Evolutionary conservation across 371 early-diverging fungal species (phyloP).

Genomic region (Mucor irregularis): DNA sequence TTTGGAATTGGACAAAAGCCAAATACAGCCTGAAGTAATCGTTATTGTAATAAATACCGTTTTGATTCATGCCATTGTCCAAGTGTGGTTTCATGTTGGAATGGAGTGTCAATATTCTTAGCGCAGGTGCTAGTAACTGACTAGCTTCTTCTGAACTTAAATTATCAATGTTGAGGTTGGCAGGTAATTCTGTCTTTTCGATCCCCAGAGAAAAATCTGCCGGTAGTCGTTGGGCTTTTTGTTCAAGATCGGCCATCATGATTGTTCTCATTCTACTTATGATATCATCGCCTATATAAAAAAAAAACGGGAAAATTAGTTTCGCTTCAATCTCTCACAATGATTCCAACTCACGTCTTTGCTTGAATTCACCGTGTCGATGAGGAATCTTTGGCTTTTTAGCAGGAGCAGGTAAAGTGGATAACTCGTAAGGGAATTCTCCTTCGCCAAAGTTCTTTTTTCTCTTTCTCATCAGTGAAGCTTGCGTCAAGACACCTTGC

Average conservation of each 20-base stretch:
- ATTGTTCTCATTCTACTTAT: constrained; percentile 42
- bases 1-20: constrained; percentile 50
- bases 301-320: not conserved
- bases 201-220: constrained; percentile 31
- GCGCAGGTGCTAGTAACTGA: constrained; percentile 30
- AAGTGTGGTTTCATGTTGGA: constrained; percentile 51
- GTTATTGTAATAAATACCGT: constrained; percentile 51
- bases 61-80: constrained; percentile 54
- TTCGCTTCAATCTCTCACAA: not conserved
- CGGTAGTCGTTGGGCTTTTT: constrained; percentile 36
- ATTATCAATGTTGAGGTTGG: constrained; percentile 1
- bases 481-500: constrained; percentile 48
- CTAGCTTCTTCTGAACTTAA: constrained; percentile 32
- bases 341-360: constrained; percentile 35
- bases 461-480: constrained; percentile 45
- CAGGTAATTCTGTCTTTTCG: constrained; percentile 25
- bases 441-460: constrained; percentile 35
- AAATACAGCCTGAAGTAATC: constrained; percentile 48
- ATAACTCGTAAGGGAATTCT: constrained; percentile 20
- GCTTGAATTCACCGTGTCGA: constrained; percentile 50
- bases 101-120: constrained; percentile 33
- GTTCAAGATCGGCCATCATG: constrained; percentile 40
- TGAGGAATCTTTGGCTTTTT: constrained; percentile 53
- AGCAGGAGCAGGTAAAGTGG: constrained; percentile 23
- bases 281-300: constrained; percentile 44